Evolutionary conservation across 345 rosid species (phyloP).

Genomic region (Aethionema arabicum): DNA sequence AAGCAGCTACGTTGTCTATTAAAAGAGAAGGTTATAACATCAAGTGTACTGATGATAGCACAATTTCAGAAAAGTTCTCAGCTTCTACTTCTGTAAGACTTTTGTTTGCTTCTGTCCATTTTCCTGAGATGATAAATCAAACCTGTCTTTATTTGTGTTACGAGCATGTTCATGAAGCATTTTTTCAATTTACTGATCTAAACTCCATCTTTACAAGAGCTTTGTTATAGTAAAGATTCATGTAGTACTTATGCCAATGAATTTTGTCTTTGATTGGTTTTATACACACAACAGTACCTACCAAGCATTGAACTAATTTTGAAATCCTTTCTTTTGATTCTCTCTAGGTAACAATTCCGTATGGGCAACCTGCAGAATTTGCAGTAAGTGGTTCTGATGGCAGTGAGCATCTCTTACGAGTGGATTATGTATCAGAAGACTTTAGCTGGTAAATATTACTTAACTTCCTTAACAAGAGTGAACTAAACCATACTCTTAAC

Average conservation of each 20-base stretch:
- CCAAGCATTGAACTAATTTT: conserved; percentile 18
- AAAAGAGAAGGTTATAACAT: conserved; percentile 83
- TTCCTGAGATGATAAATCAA: background rate
- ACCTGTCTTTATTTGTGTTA: background rate
- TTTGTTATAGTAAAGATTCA: conserved; percentile 1
- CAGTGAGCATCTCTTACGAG: conserved; percentile 53
- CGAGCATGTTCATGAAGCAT: conserved; percentile 11
- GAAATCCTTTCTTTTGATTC: conserved; percentile 10
- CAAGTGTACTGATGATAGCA: conserved; percentile 52
- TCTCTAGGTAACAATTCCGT: conserved; percentile 67
- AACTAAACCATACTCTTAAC: background rate
- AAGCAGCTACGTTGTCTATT: conserved; percentile 73
- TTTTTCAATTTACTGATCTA: background rate
- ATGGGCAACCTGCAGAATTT: conserved; percentile 60
- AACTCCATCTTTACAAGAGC: conserved; percentile 4
- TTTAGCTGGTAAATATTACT: conserved; percentile 54
- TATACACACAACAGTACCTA: background rate
- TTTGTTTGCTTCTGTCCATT: conserved; percentile 23
- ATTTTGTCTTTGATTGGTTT: background rate
- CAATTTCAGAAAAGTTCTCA: conserved; percentile 70
- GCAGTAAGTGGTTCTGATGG: conserved; percentile 53
- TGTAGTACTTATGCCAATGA: conserved; percentile 15
- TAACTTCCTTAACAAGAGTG: conserved; percentile 14
- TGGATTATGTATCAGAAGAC: conserved; percentile 50
- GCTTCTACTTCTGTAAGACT: conserved; percentile 58